Percentiles rank a stretch among this genome's conserved stretches.
Evolutionary conservation across 1,139 yeast species (phyloP).

Genomic region (Diutina neorugosa): DNA sequence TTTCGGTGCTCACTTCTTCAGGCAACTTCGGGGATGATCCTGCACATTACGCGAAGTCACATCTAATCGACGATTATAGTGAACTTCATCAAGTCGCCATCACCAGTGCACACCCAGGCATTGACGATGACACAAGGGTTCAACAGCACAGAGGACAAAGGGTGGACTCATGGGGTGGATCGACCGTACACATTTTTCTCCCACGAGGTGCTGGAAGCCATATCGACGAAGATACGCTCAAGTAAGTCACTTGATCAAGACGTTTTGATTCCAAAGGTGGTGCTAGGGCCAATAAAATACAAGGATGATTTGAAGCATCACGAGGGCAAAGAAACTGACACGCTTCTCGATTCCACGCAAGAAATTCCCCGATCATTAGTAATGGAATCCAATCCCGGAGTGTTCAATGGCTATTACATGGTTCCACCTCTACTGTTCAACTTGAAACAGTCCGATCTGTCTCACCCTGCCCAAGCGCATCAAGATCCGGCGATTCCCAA

Average conservation of each 20-base stretch:
- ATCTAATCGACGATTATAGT: not conserved
- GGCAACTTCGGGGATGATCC: not conserved
- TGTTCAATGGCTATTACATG: conserved; percentile 4
- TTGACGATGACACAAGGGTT: not conserved
- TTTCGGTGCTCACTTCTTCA: not conserved
- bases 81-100: not conserved
- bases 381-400: not conserved
- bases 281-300: not conserved
- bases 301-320: not conserved
- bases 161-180: conserved; percentile 2
- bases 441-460: conserved; percentile 4
- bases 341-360: not conserved
- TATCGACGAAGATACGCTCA: not conserved
- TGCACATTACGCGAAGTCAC: not conserved
- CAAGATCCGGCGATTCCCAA: conserved; percentile 4
- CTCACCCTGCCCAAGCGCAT: conserved; percentile 6
- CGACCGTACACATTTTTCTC: not conserved
- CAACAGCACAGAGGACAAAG: not conserved
- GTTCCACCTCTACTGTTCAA: conserved; percentile 2
- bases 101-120: not conserved
- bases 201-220: conserved; percentile 1
- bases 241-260: not conserved
- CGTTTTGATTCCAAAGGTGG: conserved; percentile 1
- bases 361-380: not conserved
- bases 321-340: not conserved